A percentile compares a stretch with the other conserved stretches of the same genome.
Evolutionary conservation across 768 basidiomycete genomes (phyloP).

Genomic region (Serendipita sp.): DNA sequence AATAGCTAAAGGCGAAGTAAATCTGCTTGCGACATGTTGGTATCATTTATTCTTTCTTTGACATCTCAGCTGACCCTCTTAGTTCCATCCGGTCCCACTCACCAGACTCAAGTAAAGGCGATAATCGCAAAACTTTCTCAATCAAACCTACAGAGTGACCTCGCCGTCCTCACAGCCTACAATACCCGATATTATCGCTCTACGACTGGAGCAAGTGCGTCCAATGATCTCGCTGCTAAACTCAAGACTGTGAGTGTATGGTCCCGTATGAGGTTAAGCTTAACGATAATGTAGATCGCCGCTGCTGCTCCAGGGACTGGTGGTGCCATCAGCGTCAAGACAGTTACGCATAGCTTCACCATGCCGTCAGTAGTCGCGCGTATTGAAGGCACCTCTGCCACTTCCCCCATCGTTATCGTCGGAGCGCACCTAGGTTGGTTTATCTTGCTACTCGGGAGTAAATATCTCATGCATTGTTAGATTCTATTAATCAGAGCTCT

Average conservation of each 20-base stretch:
- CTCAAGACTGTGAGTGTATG: background rate
- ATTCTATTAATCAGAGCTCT: background rate
- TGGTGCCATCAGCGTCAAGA: constrained; percentile 12
- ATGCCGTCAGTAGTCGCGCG: constrained; percentile 16
- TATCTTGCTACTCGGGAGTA: background rate
- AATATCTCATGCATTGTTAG: background rate
- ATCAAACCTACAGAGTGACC: constrained; percentile 2
- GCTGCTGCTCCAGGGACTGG: constrained; percentile 1
- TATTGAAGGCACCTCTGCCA: constrained; percentile 13
- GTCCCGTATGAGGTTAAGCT: no score
- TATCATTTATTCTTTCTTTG: background rate
- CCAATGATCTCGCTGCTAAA: constrained; percentile 1
- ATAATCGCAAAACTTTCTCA: constrained; percentile 4
- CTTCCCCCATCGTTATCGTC: constrained; percentile 9
- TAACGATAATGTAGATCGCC: background rate
- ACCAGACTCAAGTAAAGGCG: constrained; percentile 7
- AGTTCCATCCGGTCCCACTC: constrained; percentile 5
- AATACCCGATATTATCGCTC: constrained; percentile 9
- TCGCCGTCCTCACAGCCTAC: constrained; percentile 4
- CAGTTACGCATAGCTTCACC: constrained; percentile 14
- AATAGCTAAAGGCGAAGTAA: background rate
- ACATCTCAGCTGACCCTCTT: background rate
- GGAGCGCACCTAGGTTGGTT: constrained; percentile 11
- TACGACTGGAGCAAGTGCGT: background rate
- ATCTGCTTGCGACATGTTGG: background rate